Percentiles rank a stretch among this genome's conserved stretches.
Conservation (phyloP, 2,329 filamentous ascomycete species). For the Epichloe hybrida region DNA sequence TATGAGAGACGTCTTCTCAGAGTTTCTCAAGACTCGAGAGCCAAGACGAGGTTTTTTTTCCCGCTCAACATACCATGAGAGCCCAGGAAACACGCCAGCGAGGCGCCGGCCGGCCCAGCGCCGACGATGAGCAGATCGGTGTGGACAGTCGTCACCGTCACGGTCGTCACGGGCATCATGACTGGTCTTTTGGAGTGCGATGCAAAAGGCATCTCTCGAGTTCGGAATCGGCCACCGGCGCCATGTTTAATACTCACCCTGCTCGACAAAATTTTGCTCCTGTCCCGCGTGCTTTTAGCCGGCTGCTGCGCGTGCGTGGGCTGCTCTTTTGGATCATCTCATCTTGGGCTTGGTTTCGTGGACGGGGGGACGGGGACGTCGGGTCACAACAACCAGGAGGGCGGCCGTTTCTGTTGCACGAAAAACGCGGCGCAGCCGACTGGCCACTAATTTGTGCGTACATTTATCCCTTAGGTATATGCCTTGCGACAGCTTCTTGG, state of each 20-base stretch:
- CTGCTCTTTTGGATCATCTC: background rate
- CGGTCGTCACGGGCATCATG: background rate
- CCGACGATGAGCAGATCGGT: conserved; percentile 37
- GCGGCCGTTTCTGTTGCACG: too few relatives aligned
- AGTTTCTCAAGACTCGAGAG: background rate
- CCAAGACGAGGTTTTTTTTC: too few relatives aligned
- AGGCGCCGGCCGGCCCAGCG: conserved; percentile 39
- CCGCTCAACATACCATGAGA: conserved; percentile 25
- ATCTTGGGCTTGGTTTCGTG: too few relatives aligned
- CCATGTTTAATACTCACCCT: background rate
- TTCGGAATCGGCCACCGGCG: too few relatives aligned
- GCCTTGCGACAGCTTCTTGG: too few relatives aligned
- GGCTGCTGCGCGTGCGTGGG: background rate
- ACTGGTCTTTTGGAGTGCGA: background rate
- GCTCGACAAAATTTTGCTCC: background rate
- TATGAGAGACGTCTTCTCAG: background rate
- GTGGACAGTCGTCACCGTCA: conserved; percentile 6
- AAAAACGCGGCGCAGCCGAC: too few relatives aligned
- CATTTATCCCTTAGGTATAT: too few relatives aligned
- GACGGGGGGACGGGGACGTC: background rate
- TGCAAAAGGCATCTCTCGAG: background rate
- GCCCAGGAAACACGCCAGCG: conserved; percentile 38
- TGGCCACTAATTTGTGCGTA: too few relatives aligned
- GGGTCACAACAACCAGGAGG: too few relatives aligned
- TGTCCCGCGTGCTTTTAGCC: background rate